phyloP scores from a whole-genome alignment of 805 yeast species.

The Saturnispora quitensis region DNA sequence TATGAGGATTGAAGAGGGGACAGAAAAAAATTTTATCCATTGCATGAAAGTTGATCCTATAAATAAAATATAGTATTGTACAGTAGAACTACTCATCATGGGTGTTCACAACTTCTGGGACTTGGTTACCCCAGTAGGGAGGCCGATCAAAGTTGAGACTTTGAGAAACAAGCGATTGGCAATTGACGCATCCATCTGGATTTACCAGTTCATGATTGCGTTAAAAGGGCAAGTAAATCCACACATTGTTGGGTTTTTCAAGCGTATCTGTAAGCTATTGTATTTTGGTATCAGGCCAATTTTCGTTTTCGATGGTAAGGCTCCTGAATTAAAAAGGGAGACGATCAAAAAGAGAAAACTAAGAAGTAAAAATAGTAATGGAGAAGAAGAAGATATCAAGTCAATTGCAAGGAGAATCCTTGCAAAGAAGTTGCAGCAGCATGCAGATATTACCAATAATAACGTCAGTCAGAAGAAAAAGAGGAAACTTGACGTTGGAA shows the following conservation, averaged over 20 bases:
- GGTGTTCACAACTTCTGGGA: constrained; percentile 97
- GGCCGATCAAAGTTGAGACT: constrained; percentile 84
- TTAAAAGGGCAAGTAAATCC: constrained; percentile 81
- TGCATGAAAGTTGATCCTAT: not conserved
- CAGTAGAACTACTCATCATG: constrained; percentile 36
- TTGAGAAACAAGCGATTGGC: constrained; percentile 73
- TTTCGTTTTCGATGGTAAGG: constrained; percentile 94
- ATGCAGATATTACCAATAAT: constrained; percentile 27
- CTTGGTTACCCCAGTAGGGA: constrained; percentile 77
- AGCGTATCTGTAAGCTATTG: constrained; percentile 83
- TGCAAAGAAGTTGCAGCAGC: constrained; percentile 67
- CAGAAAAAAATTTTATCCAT: not conserved
- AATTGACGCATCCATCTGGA: constrained; percentile 98
- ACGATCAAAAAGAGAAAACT: constrained; percentile 70
- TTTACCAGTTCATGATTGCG: constrained; percentile 92
- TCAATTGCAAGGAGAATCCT: constrained; percentile 73
- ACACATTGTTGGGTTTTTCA: constrained; percentile 90
- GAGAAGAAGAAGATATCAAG: constrained; percentile 59
- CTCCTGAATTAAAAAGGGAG: constrained; percentile 70
- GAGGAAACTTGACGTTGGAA: not conserved
- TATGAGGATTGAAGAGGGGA: not conserved
- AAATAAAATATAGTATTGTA: not conserved
- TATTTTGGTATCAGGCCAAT: constrained; percentile 84
- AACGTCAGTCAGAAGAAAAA: not conserved
- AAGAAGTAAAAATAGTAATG: constrained; percentile 23